These are phyloP conservation scores for Xylariaceae sp. DNA, from an alignment of 2,329 filamentous ascomycete species.

Conservation along the genomic window DNA sequence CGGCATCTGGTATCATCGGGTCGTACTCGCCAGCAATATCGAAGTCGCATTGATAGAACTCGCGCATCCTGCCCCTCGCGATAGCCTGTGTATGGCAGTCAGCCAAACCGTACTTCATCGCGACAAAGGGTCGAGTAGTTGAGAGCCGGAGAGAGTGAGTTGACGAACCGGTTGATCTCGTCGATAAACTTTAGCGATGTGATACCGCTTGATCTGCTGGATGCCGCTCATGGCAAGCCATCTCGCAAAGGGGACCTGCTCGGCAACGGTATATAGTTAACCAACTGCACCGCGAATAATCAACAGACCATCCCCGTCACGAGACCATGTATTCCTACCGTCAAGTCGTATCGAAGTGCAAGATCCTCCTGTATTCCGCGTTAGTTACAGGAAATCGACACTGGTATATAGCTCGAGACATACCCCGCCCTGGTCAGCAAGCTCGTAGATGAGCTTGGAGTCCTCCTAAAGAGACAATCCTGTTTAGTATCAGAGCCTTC, in stretches of 20 bases:
- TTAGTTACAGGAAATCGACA: slow-evolving; percentile 3
- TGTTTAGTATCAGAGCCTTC: background rate
- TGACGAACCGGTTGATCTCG: slow-evolving; percentile 62
- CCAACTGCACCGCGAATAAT: background rate
- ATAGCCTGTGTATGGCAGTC: slow-evolving; percentile 42
- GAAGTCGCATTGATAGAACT: slow-evolving; percentile 79
- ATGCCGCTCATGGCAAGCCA: slow-evolving; percentile 74
- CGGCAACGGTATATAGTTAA: background rate
- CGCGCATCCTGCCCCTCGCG: slow-evolving; percentile 71
- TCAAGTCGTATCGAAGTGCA: slow-evolving; percentile 76
- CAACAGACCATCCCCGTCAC: background rate
- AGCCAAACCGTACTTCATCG: background rate
- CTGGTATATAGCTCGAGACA: slow-evolving; percentile 57
- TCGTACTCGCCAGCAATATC: slow-evolving; percentile 72
- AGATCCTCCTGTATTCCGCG: slow-evolving; percentile 54
- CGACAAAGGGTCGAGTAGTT: no score
- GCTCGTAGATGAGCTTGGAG: slow-evolving; percentile 67
- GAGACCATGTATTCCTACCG: slow-evolving; percentile 37
- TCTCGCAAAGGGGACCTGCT: slow-evolving; percentile 63
- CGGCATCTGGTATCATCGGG: slow-evolving; percentile 70
- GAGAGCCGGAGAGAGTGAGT: background rate
- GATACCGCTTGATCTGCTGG: slow-evolving; percentile 69
- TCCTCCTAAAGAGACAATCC: slow-evolving; percentile 24
- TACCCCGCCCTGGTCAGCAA: slow-evolving; percentile 79
- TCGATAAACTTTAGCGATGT: slow-evolving; percentile 76